Base-by-base conservation (phyloP, 768 basidiomycete genomes). In the Coprinopsis sp. region DNA sequence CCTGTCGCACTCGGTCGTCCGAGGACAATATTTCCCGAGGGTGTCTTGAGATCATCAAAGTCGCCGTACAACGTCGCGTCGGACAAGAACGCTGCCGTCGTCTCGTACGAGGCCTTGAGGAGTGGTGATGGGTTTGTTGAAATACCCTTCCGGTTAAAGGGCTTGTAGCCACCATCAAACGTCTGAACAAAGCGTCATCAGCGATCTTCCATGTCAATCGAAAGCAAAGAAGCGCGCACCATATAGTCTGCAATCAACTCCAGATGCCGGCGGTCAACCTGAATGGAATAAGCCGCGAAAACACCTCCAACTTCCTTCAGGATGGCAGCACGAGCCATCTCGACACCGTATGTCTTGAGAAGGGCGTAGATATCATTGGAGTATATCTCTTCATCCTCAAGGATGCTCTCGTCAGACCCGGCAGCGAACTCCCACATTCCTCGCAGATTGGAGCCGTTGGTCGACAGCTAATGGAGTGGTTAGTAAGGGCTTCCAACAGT, bases 181-280 rank as follows among this genome's bases (percentile, higher is more conserved):
- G 96, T 98, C 95, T 98, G n/a, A 44, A 18, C 14, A 44, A 47
- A 41, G 18, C n/a, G 13, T 27, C 42, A 22, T 49, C 30, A 45
- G 31, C 33, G 27, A 11, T 21, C 16, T 39, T 22, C n/a, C 18
- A 33, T 8, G 13, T 21, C 6, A 48, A 12, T 37, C 23, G 42
- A 27, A 12, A 30, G 24, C 24, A 18, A 25, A 24, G 30, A 39
- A 37, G 25, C 46, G 59, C 85, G 55, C 59, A 95, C 95, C 96
- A 99, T 99, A 64, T 98, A 99, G 65, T 99, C 96, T 12, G 96
- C 96, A 63, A 99, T 96, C 53, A 99, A 74, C 57, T 95, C 92
- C 38, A 98, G 73, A 71, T 99, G 96, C 37, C 96, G 81, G 53
- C 79, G 78, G 66, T 98, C 86, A 48, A 99, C 95, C 49, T 89